Base-by-base conservation (phyloP, 2,329 filamentous ascomycete species). In the Ceratocystis colombiana region DNA sequence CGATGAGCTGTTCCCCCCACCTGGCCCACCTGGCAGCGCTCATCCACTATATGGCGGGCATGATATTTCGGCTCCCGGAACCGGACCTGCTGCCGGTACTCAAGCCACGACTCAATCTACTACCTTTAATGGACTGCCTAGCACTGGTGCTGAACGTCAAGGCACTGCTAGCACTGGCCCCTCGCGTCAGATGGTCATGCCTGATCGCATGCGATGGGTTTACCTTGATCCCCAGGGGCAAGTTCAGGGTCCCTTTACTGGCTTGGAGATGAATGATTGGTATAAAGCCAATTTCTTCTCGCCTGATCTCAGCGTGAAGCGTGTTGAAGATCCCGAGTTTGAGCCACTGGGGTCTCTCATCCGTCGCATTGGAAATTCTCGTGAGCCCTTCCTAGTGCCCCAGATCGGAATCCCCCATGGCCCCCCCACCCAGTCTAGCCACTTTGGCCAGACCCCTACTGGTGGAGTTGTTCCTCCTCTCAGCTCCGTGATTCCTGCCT, bases 221-320 rank as follows among this genome's bases (percentile, higher is more conserved):
- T 99, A 99, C 74, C 86, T 95, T 64, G 94, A 99, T 73, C 94
- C 94, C 4, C 90, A 96, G 73, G 91, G 91, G 25, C 88, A 90
- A 69, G 87, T 90, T 5, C 94, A 99, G 73, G 94, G 94, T 0
- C 94, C 94, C 0, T 99, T 94, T 77, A 96, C 91, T 48, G 94
- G 94, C 1, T 79, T 99, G 62, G 94, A 99, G 76, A 99, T 99
- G 94, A 95, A 99, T 71, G 95, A 99, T 72, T 99, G 94, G 94
- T 99, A 97, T 77, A 97, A 97, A 75, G 93, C 92, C 46, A 92
- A 93, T 59, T 99, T 97, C 78, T 99, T 99, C 76, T 96, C 90
- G 0, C 87, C 93, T 0, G 93, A 99, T 71, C 80, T 99, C 22
- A 85, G 95, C 55, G 94, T 99, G 41, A 96, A 95, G 78, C 96